Conservation (phyloP, 2,329 filamentous ascomycete genomes). For the Penicillium concentricum region DNA sequence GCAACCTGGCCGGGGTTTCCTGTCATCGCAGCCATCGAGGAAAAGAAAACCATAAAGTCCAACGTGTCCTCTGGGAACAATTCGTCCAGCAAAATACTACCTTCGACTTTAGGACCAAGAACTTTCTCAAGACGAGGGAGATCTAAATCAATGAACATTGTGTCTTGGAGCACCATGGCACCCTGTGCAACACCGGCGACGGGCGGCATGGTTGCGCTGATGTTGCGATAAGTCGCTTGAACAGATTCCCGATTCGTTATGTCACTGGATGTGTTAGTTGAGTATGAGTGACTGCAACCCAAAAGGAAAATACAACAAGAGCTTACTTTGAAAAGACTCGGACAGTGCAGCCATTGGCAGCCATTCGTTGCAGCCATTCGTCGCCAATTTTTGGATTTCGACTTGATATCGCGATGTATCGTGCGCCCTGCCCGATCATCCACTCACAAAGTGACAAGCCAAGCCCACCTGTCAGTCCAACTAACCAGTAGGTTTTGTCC, state of each 20-base stretch:
- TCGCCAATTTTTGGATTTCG: conserved; percentile 29
- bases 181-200: conserved; percentile 41
- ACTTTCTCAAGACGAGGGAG: conserved; percentile 30
- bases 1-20: conserved; percentile 34
- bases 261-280: conserved; percentile 12
- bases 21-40: conserved; percentile 39
- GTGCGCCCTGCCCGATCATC: conserved; percentile 30
- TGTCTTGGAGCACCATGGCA: conserved; percentile 31
- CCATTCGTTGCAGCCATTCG: conserved; percentile 22
- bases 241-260: conserved; percentile 25
- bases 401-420: conserved; percentile 29
- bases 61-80: conserved; percentile 29
- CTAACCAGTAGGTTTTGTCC: conserved; percentile 36
- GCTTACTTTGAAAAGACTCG: conserved; percentile 20
- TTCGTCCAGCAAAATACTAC: conserved; percentile 21
- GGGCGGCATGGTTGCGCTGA: conserved; percentile 33
- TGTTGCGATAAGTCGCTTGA: conserved; percentile 22
- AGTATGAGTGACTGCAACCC: too few relatives aligned
- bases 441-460: conserved; percentile 31
- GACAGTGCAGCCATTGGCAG: conserved; percentile 17
- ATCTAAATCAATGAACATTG: conserved; percentile 31
- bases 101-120: conserved; percentile 35
- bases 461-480: conserved; percentile 30
- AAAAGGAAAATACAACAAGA: neutral
- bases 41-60: conserved; percentile 48